phyloP scores from a whole-genome alignment of 352 stramenopile species.

The Phytophthora hibernalis region DNA sequence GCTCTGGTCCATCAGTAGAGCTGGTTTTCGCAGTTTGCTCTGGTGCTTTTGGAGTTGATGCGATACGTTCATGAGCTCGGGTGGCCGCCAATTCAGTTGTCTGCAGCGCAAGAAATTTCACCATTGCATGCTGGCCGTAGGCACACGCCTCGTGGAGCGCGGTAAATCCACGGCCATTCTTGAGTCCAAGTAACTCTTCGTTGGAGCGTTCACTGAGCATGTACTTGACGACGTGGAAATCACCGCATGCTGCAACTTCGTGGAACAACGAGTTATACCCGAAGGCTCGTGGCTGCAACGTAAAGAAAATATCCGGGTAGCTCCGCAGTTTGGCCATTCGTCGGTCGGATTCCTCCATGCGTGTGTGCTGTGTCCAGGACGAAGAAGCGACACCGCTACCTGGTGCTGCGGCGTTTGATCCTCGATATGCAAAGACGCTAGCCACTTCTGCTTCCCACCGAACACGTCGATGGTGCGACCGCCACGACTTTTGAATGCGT shows the following conservation, averaged over 20 bases:
- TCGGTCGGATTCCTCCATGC: conserved; percentile 76
- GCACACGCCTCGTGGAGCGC: conserved; percentile 77
- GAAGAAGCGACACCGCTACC: conserved; percentile 15
- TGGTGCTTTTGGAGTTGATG: background rate
- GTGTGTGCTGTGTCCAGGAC: conserved; percentile 57
- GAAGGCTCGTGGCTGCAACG: conserved; percentile 55
- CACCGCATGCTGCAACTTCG: conserved; percentile 61
- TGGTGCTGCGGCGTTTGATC: conserved; percentile 14
- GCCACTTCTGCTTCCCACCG: conserved; percentile 57
- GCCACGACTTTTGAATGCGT: conserved; percentile 56
- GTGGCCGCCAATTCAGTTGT: conserved; percentile 5
- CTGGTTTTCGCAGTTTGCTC: conserved; percentile 3
- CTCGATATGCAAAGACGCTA: conserved; percentile 49
- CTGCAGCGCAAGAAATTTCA: conserved; percentile 60
- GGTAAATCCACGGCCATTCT: conserved; percentile 63
- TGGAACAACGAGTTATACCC: conserved; percentile 82
- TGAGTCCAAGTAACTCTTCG: conserved; percentile 49
- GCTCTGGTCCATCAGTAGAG: conserved; percentile 18
- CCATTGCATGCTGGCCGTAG: conserved; percentile 74
- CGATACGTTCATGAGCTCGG: background rate
- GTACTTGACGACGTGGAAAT: conserved; percentile 83
- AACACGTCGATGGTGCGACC: conserved; percentile 41
- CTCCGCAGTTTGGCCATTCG: conserved; percentile 61
- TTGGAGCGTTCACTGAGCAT: conserved; percentile 54
- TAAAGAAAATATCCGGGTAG: conserved; percentile 57